Conservation (phyloP, 257 asterid species). For the Galeopsis tetrahit region DNA sequence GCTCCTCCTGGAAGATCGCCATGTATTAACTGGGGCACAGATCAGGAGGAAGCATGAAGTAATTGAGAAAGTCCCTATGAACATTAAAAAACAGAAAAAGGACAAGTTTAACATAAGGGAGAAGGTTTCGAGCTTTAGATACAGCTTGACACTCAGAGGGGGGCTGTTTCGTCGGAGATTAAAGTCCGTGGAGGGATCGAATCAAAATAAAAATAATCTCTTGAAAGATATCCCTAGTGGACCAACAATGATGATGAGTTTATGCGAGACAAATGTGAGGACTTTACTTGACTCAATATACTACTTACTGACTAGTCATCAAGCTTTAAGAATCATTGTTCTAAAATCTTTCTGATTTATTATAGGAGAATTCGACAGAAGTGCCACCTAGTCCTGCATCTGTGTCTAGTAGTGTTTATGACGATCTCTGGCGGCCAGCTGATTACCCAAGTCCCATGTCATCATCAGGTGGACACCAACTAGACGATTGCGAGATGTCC, state of each 20-base stretch:
- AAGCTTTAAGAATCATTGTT: not conserved
- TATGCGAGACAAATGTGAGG: slow-evolving; percentile 73
- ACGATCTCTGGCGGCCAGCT: slow-evolving; percentile 71
- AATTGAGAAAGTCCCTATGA: slow-evolving; percentile 60
- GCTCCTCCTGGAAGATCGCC: slow-evolving; percentile 90
- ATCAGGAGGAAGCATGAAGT: slow-evolving; percentile 85
- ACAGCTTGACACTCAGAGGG: slow-evolving; percentile 78
- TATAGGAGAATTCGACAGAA: slow-evolving; percentile 89
- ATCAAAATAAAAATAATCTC: slow-evolving; percentile 44
- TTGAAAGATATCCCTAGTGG: slow-evolving; percentile 58
- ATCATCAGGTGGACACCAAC: slow-evolving; percentile 58
- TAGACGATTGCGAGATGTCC: slow-evolving; percentile 71
- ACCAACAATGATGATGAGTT: slow-evolving; percentile 52
- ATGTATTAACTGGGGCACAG: slow-evolving; percentile 74
- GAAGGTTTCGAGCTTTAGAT: slow-evolving; percentile 81
- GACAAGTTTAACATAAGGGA: slow-evolving; percentile 81
- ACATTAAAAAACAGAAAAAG: slow-evolving; percentile 64
- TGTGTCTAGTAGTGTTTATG: slow-evolving; percentile 79
- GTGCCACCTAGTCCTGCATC: slow-evolving; percentile 99
- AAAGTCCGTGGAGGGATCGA: slow-evolving; percentile 53
- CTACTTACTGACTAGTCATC: not conserved
- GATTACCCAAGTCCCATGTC: slow-evolving; percentile 73
- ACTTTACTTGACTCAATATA: slow-evolving; percentile 26
- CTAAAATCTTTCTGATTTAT: slow-evolving; percentile 25
- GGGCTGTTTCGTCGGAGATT: slow-evolving; percentile 79